Conservation (phyloP, 2,329 filamentous ascomycete species). For the Plenodomus lindquistii region DNA sequence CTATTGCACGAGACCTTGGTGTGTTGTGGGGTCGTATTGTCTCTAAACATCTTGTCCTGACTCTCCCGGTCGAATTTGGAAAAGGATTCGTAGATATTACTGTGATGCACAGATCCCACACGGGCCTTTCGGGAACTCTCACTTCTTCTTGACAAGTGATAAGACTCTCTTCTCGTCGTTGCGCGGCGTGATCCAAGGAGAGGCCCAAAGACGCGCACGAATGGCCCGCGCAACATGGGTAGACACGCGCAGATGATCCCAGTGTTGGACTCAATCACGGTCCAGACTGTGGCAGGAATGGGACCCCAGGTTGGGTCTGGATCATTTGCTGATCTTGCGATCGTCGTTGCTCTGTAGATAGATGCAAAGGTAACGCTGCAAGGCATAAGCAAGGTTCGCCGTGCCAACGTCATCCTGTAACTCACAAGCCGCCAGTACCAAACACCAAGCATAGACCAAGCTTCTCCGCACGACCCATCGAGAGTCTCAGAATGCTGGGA, state of each 20-base stretch:
- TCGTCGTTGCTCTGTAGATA: conserved; percentile 29
- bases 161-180: conserved; percentile 14
- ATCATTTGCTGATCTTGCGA: conserved; percentile 24
- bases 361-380: conserved; percentile 29
- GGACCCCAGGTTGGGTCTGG: conserved; percentile 29
- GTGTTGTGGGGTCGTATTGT: conserved; percentile 1
- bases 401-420: background rate
- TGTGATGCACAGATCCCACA: background rate
- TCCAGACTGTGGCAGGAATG: conserved; percentile 27
- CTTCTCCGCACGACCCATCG: conserved; percentile 25
- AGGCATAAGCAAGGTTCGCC: conserved; percentile 2
- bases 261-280: conserved; percentile 29
- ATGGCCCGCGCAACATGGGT: conserved; percentile 28
- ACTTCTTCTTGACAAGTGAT: conserved; percentile 16
- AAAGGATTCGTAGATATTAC: background rate
- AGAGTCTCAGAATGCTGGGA: conserved; percentile 19
- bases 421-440: conserved; percentile 27
- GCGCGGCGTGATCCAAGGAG: conserved; percentile 15
- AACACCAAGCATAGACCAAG: conserved; percentile 27
- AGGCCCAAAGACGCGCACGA: conserved; percentile 24
- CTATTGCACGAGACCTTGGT: conserved; percentile 5
- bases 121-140: background rate
- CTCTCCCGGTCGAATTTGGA: conserved; percentile 7
- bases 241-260: conserved; percentile 28
- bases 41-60: conserved; percentile 14